Evolutionary conservation across 495 filamentous ascomycete genomes (phyloP).

Genomic region (Neurospora africana): DNA sequence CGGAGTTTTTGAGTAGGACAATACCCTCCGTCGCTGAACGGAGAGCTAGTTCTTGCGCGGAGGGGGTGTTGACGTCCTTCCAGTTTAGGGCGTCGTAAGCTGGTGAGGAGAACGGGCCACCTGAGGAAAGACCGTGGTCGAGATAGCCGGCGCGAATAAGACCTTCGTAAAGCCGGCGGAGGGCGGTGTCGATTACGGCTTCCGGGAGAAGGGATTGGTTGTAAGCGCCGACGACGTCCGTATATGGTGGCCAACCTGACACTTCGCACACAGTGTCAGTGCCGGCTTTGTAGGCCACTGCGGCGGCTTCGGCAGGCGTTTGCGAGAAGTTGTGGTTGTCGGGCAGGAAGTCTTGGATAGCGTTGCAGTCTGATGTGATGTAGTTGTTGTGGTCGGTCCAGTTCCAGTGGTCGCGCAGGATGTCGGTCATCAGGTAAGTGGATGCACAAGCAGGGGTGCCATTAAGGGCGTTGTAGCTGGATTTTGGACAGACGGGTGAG

Average conservation of each 20-base stretch:
- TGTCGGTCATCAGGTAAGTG: conserved; percentile 27
- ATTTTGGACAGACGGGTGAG: neutral
- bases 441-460: conserved; percentile 35
- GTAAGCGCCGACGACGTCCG: conserved; percentile 23
- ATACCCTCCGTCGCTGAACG: conserved; percentile 21
- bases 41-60: conserved; percentile 22
- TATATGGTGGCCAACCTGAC: conserved; percentile 13
- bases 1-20: conserved; percentile 25
- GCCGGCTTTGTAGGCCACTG: conserved; percentile 24
- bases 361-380: conserved; percentile 35
- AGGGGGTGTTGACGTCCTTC: conserved; percentile 25
- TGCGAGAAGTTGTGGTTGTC: conserved; percentile 25
- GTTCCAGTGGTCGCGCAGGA: conserved; percentile 38
- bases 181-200: conserved; percentile 23
- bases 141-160: conserved; percentile 29
- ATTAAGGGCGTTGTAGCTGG: conserved; percentile 34
- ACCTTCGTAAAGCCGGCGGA: conserved; percentile 24
- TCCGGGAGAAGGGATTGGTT: conserved; percentile 25
- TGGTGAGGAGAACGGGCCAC: conserved; percentile 6
- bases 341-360: conserved; percentile 13
- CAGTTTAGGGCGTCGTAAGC: conserved; percentile 22
- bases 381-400: conserved; percentile 33
- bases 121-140: conserved; percentile 6
- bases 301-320: conserved; percentile 24
- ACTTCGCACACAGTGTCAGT: conserved; percentile 28